Base-by-base conservation (phyloP, 2,329 filamentous ascomycete species). In the Arthroderma uncinatum region DNA sequence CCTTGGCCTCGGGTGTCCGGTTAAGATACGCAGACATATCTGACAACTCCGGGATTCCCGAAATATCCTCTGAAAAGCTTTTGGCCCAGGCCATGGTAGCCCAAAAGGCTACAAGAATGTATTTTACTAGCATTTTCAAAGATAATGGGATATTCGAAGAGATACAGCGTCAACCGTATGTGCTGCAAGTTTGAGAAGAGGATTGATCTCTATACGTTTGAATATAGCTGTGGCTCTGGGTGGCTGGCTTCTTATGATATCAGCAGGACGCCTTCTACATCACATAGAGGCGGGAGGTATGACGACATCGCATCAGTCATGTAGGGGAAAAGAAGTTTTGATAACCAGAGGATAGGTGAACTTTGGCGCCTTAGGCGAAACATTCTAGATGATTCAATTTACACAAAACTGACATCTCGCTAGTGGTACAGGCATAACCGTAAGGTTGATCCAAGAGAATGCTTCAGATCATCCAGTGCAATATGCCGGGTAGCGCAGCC, bases 41-140 rank as follows among this genome's bases (percentile, higher is more conserved):
- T 16, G 63, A 61, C 7, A 64, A 55, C 16, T 59, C 53, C 7
- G 59, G 28, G 28, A 60, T 62, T 28, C 47, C n/a, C 30, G 61
- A 54, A 57, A 62, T 55, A 34, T 57, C 56, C 30, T 61, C 33
- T 19, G 57, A 54, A 19, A 62, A 57, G 28, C 37, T 57, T 55
- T 58, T 58, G 10, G 63, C 61, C n/a, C 30, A 57, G 36, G 55
- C 56, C 12, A 40, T 33, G 14, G 53, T 39, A 54, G 59, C 59
- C 48, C 54, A 52, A 10, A 60, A 50, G 42, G 58, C 59, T 36
- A 54, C 54, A 36, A 50, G 25, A 50, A 33, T 33, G 25, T 30
- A 50, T 8, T 33, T 2, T 12, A 50, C 19, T 14, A 50, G 44
- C 44, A 50, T 50, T 25, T 23, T 12, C 19, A 25, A 12, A 25